Percentiles rank a stretch among this genome's conserved stretches.
Evolutionary conservation across 108 stramenopile species (phyloP).

Genomic region (Parietichytrium sp.): DNA sequence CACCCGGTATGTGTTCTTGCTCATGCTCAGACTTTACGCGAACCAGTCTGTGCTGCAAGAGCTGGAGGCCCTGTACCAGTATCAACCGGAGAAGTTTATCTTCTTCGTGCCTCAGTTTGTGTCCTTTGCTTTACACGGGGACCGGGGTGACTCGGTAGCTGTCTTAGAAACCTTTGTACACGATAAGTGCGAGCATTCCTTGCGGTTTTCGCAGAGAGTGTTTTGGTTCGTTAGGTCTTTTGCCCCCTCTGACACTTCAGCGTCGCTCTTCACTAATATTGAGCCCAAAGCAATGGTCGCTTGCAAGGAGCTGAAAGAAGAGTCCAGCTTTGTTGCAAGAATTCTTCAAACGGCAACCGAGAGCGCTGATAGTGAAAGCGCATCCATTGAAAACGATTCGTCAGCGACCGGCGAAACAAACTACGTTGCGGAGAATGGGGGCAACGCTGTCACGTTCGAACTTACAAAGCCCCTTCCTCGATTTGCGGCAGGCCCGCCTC

Average conservation of each 20-base stretch:
- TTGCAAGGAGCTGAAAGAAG: neutral
- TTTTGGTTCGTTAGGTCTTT: constrained; percentile 7
- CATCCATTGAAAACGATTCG: neutral
- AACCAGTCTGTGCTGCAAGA: constrained; percentile 6
- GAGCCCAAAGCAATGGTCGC: neutral
- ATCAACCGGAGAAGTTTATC: neutral
- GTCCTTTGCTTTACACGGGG: constrained; percentile 29
- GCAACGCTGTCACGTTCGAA: neutral
- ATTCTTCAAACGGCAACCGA: neutral
- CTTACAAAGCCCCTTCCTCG: constrained; percentile 5
- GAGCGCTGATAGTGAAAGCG: neutral
- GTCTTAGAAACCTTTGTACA: neutral
- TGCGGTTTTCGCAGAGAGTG: neutral
- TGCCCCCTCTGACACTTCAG: neutral
- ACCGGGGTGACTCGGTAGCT: neutral
- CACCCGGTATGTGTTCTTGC: neutral
- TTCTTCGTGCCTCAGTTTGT: constrained; percentile 34
- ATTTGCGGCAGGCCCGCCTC: neutral
- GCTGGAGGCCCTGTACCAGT: neutral
- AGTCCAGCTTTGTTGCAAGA: neutral
- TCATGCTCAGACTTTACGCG: constrained; percentile 18
- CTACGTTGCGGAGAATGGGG: too few relatives aligned
- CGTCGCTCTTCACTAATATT: neutral
- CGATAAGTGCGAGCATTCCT: neutral
- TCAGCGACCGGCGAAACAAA: too few relatives aligned